These are phyloP conservation scores for Ensete glaucum DNA, from an alignment of 176 grass and related monocot genomes.

Conservation along the genomic window DNA sequence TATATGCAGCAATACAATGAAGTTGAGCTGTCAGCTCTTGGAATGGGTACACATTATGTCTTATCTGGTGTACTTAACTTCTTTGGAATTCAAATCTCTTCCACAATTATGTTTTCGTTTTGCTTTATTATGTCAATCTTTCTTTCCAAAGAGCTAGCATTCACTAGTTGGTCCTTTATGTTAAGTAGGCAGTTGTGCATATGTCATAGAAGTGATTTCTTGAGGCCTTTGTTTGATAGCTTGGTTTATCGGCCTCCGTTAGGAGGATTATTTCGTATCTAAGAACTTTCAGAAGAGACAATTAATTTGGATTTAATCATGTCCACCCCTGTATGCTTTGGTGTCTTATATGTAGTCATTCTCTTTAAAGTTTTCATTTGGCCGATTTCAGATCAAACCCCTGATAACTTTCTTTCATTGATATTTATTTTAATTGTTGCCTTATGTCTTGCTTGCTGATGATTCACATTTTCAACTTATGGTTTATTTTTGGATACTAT, in stretches of 20 bases:
- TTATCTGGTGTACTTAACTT: not conserved
- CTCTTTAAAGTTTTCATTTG: too few relatives aligned
- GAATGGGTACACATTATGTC: slow-evolving; percentile 1
- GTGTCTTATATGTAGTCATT: not conserved
- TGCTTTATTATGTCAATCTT: too few relatives aligned
- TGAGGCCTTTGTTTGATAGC: not conserved
- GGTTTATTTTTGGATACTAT: too few relatives aligned
- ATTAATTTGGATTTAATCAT: not conserved
- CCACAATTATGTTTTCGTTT: not conserved
- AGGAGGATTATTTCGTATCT: not conserved
- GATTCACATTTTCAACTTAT: too few relatives aligned
- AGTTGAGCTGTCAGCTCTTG: slow-evolving; percentile 14
- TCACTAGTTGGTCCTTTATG: too few relatives aligned
- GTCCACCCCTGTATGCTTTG: not conserved
- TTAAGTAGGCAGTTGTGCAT: too few relatives aligned
- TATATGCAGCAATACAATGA: slow-evolving; percentile 16
- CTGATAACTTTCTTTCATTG: too few relatives aligned
- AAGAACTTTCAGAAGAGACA: not conserved
- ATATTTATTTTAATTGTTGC: too few relatives aligned
- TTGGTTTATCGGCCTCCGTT: not conserved
- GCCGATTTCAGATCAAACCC: too few relatives aligned
- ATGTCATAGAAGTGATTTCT: not conserved
- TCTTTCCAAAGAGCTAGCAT: too few relatives aligned
- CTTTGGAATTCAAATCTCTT: not conserved
- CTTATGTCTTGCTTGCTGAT: too few relatives aligned